A percentile compares a stretch with the other conserved stretches of the same genome.
Evolutionary conservation across 2,329 filamentous ascomycete genomes (phyloP).

Genomic region (Colletotrichum musae): DNA sequence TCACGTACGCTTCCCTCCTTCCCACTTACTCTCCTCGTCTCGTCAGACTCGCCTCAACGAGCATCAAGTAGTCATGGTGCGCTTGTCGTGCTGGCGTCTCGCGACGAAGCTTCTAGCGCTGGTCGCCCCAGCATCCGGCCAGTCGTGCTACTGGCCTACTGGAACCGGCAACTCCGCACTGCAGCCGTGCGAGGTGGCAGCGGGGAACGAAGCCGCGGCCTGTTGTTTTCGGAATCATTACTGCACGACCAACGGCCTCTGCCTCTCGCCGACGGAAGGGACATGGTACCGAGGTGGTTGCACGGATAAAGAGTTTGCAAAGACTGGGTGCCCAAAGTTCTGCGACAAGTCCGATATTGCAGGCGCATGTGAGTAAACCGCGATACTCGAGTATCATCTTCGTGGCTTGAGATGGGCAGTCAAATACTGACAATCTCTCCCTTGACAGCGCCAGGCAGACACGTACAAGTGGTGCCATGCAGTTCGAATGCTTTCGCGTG

Average conservation of each 20-base stretch:
- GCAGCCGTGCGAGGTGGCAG: conserved; percentile 8
- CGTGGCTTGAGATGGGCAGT: background rate
- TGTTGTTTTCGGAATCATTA: conserved; percentile 36
- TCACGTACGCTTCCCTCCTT: too few species aligned
- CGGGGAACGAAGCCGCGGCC: conserved; percentile 25
- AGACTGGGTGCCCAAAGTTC: conserved; percentile 27
- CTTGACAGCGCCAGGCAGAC: conserved; percentile 8
- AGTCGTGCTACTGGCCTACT: conserved; percentile 32
- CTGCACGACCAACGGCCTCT: conserved; percentile 39
- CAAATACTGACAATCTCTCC: background rate
- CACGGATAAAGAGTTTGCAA: conserved; percentile 19
- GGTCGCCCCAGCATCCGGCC: conserved; percentile 11
- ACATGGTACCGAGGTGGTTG: conserved; percentile 38
- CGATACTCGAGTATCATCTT: background rate
- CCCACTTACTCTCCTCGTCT: background rate
- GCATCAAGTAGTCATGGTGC: background rate
- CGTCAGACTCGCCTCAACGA: background rate
- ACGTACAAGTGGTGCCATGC: conserved; percentile 10
- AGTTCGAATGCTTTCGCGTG: conserved; percentile 16
- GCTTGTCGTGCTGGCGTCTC: conserved; percentile 15
- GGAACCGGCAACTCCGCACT: background rate
- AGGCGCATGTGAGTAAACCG: conserved; percentile 2
- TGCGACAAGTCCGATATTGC: conserved; percentile 19
- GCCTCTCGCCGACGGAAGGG: conserved; percentile 31
- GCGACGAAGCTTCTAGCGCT: background rate